Evolutionary conservation across 768 basidiomycete genomes (phyloP).

Genomic region (Phaeotremella skinneri): DNA sequence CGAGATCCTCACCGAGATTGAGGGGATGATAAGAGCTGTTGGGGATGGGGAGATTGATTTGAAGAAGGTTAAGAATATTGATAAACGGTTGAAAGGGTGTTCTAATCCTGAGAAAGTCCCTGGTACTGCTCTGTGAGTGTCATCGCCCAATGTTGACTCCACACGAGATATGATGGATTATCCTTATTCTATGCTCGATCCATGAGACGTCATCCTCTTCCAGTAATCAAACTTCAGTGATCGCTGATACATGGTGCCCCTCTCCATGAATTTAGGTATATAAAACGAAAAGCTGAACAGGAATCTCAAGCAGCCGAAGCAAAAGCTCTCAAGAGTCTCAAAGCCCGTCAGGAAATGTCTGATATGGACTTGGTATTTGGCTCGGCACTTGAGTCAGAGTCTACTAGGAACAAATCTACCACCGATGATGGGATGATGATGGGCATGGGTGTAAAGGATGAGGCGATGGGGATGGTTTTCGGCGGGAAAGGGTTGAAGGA

Average conservation of each 20-base stretch:
- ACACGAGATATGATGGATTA: no score
- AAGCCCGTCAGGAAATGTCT: slow-evolving; percentile 26
- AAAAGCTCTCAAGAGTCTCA: slow-evolving; percentile 36
- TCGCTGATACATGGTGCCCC: background rate
- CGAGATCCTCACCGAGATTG: slow-evolving; percentile 58
- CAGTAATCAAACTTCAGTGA: no score
- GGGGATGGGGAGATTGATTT: slow-evolving; percentile 66
- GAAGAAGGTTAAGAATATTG: slow-evolving; percentile 82
- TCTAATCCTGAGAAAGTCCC: slow-evolving; percentile 95
- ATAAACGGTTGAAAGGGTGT: slow-evolving; percentile 78
- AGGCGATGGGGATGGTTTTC: slow-evolving; percentile 33
- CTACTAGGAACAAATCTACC: slow-evolving; percentile 2
- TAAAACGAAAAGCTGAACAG: slow-evolving; percentile 48
- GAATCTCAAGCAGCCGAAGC: slow-evolving; percentile 43
- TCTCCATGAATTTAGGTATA: slow-evolving; percentile 38
- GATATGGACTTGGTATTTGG: slow-evolving; percentile 45
- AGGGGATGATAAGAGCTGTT: slow-evolving; percentile 58
- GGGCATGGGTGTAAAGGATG: slow-evolving; percentile 43
- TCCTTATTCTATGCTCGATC: slow-evolving; percentile 4
- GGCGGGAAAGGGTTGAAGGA: slow-evolving; percentile 42
- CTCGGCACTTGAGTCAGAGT: slow-evolving; percentile 14
- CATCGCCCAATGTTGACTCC: no score
- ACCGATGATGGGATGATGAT: slow-evolving; percentile 9
- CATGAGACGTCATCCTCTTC: background rate
- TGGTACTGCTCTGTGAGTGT: slow-evolving; percentile 63